phyloP scores from a whole-genome alignment of 2,329 filamentous ascomycete genomes.

The Trichoderma sp. region DNA sequence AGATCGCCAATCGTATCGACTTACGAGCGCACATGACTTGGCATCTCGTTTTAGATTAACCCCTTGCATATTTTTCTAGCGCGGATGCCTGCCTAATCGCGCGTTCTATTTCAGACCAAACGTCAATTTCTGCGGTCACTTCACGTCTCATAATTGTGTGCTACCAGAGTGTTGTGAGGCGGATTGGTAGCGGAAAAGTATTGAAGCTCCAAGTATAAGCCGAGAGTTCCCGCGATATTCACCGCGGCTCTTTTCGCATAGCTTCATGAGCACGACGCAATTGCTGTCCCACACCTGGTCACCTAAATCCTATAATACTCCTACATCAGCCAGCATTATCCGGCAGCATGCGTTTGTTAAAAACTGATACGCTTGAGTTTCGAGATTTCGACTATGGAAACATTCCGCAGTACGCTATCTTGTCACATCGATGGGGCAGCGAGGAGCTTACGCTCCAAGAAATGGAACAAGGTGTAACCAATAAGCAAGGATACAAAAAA shows the following conservation, averaged over 20 bases:
- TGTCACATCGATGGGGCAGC: constrained; percentile 7
- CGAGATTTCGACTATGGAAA: background rate
- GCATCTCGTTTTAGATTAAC: background rate
- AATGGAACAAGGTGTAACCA: background rate
- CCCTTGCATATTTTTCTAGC: background rate
- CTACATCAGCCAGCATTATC: background rate
- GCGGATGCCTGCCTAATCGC: background rate
- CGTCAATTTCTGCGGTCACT: background rate
- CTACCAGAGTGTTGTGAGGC: background rate
- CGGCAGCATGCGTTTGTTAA: background rate
- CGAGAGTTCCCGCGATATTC: background rate
- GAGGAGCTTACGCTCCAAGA: constrained; percentile 1
- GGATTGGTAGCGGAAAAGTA: background rate
- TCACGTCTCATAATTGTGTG: background rate
- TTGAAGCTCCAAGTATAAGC: background rate
- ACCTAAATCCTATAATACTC: too few relatives aligned
- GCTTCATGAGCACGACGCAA: background rate
- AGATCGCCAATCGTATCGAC: background rate
- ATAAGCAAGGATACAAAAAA: background rate
- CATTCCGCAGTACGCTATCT: background rate
- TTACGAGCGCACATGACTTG: background rate
- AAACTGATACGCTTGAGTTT: background rate
- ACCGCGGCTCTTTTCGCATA: background rate
- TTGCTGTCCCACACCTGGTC: too few relatives aligned
- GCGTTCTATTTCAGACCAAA: background rate